Conservation (phyloP, 805 yeast species). For the Myxozyma monticola region DNA sequence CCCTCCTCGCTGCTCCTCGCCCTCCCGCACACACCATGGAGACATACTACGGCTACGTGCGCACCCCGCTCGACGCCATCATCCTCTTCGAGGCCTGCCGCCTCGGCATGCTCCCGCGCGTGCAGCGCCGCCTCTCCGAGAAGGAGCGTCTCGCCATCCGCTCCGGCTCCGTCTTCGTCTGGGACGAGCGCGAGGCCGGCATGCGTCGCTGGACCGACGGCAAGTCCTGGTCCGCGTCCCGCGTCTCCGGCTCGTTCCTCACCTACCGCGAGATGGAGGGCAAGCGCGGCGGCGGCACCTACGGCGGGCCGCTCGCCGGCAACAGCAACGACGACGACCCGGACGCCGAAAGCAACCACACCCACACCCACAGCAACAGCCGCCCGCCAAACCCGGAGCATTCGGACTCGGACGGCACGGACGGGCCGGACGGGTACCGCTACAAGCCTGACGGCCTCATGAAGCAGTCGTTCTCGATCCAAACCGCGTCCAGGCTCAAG, state of each 20-base stretch:
- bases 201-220: constrained; percentile 83
- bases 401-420: constrained; percentile 7
- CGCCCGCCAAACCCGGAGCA: not conserved
- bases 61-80: constrained; percentile 61
- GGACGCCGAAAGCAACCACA: not conserved
- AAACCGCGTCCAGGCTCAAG: constrained; percentile 53
- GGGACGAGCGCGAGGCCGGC: constrained; percentile 71
- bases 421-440: constrained; percentile 40
- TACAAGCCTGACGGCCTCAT: constrained; percentile 56
- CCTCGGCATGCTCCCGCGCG: constrained; percentile 55
- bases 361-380: not conserved
- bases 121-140: constrained; percentile 58
- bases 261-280: constrained; percentile 62
- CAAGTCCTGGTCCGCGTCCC: constrained; percentile 67
- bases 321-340: constrained; percentile 3
- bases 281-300: constrained; percentile 28
- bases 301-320: constrained; percentile 23
- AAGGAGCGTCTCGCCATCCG: constrained; percentile 54
- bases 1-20: too few species aligned
- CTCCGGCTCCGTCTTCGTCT: constrained; percentile 64
- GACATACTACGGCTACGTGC: constrained; percentile 62
- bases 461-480: constrained; percentile 63
- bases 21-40: too few species aligned
- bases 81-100: constrained; percentile 66
- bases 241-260: constrained; percentile 64